Percentiles rank a stretch among this genome's conserved stretches.
Conservation (phyloP, 371 early-diverging fungal species). For the Mucor piriformis region DNA sequence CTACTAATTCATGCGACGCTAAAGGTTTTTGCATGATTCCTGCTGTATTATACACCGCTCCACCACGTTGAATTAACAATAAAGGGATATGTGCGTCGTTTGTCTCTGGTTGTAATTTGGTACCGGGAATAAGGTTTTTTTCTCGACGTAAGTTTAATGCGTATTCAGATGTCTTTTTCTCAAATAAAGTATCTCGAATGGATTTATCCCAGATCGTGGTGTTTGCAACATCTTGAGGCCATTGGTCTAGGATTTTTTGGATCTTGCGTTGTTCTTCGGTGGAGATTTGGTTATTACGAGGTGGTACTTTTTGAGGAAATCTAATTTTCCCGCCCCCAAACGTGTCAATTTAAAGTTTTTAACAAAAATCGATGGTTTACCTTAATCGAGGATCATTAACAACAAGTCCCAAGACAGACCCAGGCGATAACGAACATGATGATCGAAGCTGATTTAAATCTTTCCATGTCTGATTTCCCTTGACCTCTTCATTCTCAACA, state of each 20-base stretch:
- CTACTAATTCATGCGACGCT: conserved; percentile 14
- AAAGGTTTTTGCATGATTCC: conserved; percentile 2
- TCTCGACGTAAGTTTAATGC: conserved; percentile 71
- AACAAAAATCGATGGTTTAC: too few relatives aligned
- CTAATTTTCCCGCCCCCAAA: too few relatives aligned
- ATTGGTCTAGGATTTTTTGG: conserved; percentile 43
- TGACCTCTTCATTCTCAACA: conserved; percentile 7
- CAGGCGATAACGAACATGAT: conserved; percentile 70
- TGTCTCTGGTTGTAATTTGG: conserved; percentile 54
- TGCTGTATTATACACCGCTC: neutral
- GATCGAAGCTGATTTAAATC: conserved; percentile 53
- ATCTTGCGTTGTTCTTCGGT: conserved; percentile 19
- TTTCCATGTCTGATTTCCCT: conserved; percentile 48
- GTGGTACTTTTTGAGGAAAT: conserved; percentile 75
- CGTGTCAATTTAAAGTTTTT: neutral
- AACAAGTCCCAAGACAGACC: conserved; percentile 65
- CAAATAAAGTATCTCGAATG: conserved; percentile 41
- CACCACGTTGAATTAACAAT: conserved; percentile 77
- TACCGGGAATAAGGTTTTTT: conserved; percentile 25
- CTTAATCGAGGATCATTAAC: conserved; percentile 76
- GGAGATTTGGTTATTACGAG: conserved; percentile 43
- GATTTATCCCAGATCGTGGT: conserved; percentile 68
- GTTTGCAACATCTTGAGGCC: conserved; percentile 62
- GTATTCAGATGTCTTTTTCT: conserved; percentile 59
- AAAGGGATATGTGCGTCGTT: conserved; percentile 76